Base-by-base conservation (phyloP, 106 monocot genomes). In the Narthecium ossifragum region DNA sequence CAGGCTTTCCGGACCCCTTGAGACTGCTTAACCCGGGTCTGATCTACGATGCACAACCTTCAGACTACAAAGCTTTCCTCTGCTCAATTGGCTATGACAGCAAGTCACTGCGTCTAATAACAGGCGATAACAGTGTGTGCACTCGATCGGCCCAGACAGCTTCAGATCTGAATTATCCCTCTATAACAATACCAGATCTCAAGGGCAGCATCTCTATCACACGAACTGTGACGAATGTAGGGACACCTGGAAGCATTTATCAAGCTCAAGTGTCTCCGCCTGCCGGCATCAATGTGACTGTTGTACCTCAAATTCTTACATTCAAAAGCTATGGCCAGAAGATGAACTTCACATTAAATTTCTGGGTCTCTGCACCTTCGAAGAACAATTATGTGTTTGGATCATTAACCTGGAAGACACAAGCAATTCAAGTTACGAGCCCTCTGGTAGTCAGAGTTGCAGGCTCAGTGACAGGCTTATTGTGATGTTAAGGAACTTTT, bases 161-260 rank as follows among this genome's bases (percentile, higher is more conserved):
- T 25, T 77, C 76, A n/a, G 55, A 76, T 46, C 73, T 96, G 40
- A 96, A 96, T 39, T 86, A 96, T 54, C 86, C 94, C 5, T 80
- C 94, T 13, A 84, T 96, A 7, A 65, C 83, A 1, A 70, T 90
- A 27, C 80, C 83, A 20, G 52, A 78, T 48, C 71, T 96, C 38
- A 76, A 60, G 39, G 39, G 51, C 2, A 78, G 61, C 47, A 71
- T 53, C 30, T 66, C 46, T 8, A 62, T 96, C 2, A 66, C 62
- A 10, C 56, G 90, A 65, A 90, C 90, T 18, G 64, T 86, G 46
- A 96, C 78, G 18, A 96, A 96, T 72, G 86, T 96, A 20, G 94
- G 94, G 8, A 59, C 57, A 15, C 70, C 80, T 9, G 28, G 47
- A 22, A 70, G 67, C 51, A 34, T 38, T 33, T 96, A 96, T 59